Percentiles rank a stretch among this genome's conserved stretches.
Evolutionary conservation across 805 yeast species (phyloP).

Genomic region (Metschnikowia aberdeeniae): DNA sequence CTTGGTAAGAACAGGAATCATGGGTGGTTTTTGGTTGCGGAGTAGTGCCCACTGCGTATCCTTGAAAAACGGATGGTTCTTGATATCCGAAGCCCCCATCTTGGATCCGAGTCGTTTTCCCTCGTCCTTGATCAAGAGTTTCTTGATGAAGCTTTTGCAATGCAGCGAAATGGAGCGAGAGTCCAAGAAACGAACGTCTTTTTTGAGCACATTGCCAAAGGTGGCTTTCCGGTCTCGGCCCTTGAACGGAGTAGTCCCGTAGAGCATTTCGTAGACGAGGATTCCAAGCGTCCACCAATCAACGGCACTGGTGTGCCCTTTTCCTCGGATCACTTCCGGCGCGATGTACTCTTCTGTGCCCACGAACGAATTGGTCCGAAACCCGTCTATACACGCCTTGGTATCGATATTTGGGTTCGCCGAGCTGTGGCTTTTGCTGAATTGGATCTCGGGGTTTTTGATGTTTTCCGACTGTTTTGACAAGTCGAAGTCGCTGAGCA

Average conservation of each 20-base stretch:
- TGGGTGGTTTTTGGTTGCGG: constrained; percentile 91
- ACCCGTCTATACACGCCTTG: constrained; percentile 91
- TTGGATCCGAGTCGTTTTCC: constrained; percentile 83
- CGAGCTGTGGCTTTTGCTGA: constrained; percentile 30
- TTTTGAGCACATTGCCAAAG: constrained; percentile 79
- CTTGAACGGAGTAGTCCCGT: constrained; percentile 94
- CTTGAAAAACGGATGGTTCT: constrained; percentile 87
- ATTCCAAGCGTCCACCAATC: constrained; percentile 99
- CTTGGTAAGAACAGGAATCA: constrained; percentile 74
- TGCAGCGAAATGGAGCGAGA: constrained; percentile 59
- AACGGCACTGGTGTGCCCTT: constrained; percentile 96
- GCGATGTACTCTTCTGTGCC: constrained; percentile 99
- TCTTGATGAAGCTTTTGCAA: constrained; percentile 77
- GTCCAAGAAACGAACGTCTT: constrained; percentile 78
- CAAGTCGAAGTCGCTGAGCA: constrained; percentile 94
- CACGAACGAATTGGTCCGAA: constrained; percentile 95
- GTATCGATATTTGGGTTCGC: constrained; percentile 76
- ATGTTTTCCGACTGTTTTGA: constrained; percentile 81
- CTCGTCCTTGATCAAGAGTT: constrained; percentile 85
- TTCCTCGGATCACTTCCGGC: constrained; percentile 95
- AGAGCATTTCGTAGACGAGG: constrained; percentile 87
- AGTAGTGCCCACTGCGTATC: constrained; percentile 92
- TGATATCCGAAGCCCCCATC: constrained; percentile 93
- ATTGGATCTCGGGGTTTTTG: constrained; percentile 69
- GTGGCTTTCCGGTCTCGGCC: constrained; percentile 87